A percentile compares a stretch with the other conserved stretches of the same genome.
These are phyloP conservation scores for Porogramme epimiltina DNA, from an alignment of 1,284 basidiomycete species.

Conservation along the genomic window DNA sequence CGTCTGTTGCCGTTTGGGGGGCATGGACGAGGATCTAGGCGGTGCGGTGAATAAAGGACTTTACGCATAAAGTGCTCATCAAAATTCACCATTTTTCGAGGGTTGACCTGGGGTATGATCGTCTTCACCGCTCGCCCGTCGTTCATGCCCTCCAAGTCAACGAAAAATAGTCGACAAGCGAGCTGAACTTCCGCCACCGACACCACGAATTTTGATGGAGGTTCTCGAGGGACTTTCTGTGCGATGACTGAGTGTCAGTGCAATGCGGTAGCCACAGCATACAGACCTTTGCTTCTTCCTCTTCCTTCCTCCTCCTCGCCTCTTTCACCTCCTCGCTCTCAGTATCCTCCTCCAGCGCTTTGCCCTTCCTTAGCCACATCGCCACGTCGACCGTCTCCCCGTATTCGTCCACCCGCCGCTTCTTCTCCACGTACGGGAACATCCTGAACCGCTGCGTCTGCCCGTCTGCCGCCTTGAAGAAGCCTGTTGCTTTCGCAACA, in stretches of 20 bases:
- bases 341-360: slow-evolving; percentile 84
- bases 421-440: slow-evolving; percentile 97
- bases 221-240: slow-evolving; percentile 75
- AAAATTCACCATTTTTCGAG: slow-evolving; percentile 81
- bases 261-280: not conserved
- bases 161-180: slow-evolving; percentile 83
- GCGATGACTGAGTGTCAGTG: slow-evolving; percentile 9
- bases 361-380: slow-evolving; percentile 90
- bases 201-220: slow-evolving; percentile 90
- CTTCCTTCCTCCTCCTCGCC: slow-evolving; percentile 68
- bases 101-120: slow-evolving; percentile 95
- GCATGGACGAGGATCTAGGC: slow-evolving; percentile 87
- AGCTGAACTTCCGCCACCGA: slow-evolving; percentile 77
- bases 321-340: slow-evolving; percentile 83
- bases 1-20: slow-evolving; percentile 61
- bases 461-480: slow-evolving; percentile 76
- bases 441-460: slow-evolving; percentile 87
- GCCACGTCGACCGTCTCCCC: slow-evolving; percentile 95
- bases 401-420: slow-evolving; percentile 90
- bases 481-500: slow-evolving; percentile 78
- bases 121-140: slow-evolving; percentile 97
- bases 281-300: slow-evolving; percentile 79
- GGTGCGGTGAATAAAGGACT: not conserved
- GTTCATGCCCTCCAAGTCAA: slow-evolving; percentile 95
- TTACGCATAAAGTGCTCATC: not conserved